phyloP scores from a whole-genome alignment of 495 filamentous ascomycete genomes.

The Schizothecium vesticola region DNA sequence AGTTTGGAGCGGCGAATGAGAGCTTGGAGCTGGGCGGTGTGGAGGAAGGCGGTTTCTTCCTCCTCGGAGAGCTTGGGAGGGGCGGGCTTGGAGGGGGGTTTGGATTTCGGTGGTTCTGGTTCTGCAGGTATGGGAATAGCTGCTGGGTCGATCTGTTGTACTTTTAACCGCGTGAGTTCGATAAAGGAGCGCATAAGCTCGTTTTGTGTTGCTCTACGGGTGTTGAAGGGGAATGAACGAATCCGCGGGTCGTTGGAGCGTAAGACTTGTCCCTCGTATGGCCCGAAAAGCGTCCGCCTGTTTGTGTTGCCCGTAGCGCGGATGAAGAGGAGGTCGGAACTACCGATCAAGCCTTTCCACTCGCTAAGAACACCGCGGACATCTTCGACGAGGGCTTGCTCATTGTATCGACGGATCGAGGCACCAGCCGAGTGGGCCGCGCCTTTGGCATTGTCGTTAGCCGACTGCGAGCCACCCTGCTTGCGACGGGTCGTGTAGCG shows the following conservation, averaged over 20 bases:
- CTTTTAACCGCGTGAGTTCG: slow-evolving; percentile 84
- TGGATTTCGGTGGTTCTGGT: slow-evolving; percentile 36
- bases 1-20: slow-evolving; percentile 87
- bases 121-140: slow-evolving; percentile 39
- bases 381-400: slow-evolving; percentile 77
- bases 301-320: slow-evolving; percentile 85
- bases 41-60: slow-evolving; percentile 70
- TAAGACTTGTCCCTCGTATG: slow-evolving; percentile 83
- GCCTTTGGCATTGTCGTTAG: slow-evolving; percentile 86
- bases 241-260: slow-evolving; percentile 76
- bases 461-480: slow-evolving; percentile 90
- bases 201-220: slow-evolving; percentile 85
- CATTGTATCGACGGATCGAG: slow-evolving; percentile 85
- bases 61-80: slow-evolving; percentile 65
- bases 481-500: slow-evolving; percentile 93
- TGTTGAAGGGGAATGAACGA: slow-evolving; percentile 89
- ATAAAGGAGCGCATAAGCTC: slow-evolving; percentile 92
- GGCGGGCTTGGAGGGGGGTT: slow-evolving; percentile 33
- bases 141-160: slow-evolving; percentile 59
- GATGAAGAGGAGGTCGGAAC: slow-evolving; percentile 76
- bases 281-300: slow-evolving; percentile 76
- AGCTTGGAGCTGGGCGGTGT: slow-evolving; percentile 81
- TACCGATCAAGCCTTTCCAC: slow-evolving; percentile 80
- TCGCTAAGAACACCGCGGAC: slow-evolving; percentile 70
- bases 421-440: slow-evolving; percentile 91